Conservation (phyloP, 73 alveolate genomes). For the Urostyla sp. region DNA sequence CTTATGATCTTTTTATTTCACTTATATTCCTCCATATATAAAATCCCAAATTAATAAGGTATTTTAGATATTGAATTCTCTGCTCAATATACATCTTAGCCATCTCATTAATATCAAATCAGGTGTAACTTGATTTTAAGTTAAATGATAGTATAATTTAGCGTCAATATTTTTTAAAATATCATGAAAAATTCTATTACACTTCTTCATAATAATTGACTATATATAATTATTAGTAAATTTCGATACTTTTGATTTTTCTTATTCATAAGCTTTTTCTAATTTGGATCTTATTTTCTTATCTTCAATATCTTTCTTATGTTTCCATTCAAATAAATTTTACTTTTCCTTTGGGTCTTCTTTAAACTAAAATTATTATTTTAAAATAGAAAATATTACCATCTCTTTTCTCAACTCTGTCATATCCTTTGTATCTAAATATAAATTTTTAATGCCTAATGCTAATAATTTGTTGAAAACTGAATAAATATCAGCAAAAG, state of each 20-base stretch:
- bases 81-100: slow-evolving; percentile 76
- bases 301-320: slow-evolving; percentile 56
- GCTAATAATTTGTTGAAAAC: neutral
- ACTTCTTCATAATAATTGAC: slow-evolving; percentile 71
- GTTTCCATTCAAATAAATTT: slow-evolving; percentile 56
- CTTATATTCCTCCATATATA: slow-evolving; percentile 62
- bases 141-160: slow-evolving; percentile 63
- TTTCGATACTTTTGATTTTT: slow-evolving; percentile 33
- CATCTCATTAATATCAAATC: slow-evolving; percentile 75
- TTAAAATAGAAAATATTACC: slow-evolving; percentile 1
- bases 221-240: neutral
- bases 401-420: slow-evolving; percentile 41
- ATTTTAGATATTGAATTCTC: slow-evolving; percentile 70
- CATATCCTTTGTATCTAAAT: slow-evolving; percentile 48
- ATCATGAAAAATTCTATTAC: slow-evolving; percentile 70
- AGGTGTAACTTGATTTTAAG: slow-evolving; percentile 67
- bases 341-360: slow-evolving; percentile 30
- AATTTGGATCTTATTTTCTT: slow-evolving; percentile 60
- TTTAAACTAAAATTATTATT: slow-evolving; percentile 17
- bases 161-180: slow-evolving; percentile 60
- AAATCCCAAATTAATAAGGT: slow-evolving; percentile 71
- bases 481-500: slow-evolving; percentile 59
- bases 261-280: slow-evolving; percentile 62
- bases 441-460: slow-evolving; percentile 37
- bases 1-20: slow-evolving; percentile 32